A percentile compares a stretch with the other conserved stretches of the same genome.
Conservation (phyloP, 345 rosid species). For the Eucalyptus microcorys region DNA sequence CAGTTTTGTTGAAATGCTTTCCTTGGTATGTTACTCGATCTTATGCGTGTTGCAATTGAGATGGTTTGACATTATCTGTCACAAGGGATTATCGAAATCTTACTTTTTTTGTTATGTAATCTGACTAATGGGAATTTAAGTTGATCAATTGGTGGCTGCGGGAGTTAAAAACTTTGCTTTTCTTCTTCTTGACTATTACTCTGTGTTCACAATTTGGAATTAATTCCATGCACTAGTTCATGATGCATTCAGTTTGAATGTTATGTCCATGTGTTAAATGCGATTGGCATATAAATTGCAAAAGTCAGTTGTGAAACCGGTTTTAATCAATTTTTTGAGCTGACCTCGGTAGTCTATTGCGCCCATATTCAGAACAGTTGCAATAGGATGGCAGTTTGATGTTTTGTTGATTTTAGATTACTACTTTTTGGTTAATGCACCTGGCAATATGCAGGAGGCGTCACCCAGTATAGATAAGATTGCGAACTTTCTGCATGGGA, state of each 20-base stretch:
- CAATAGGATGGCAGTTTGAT: neutral
- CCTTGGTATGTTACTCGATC: neutral
- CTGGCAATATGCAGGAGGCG: constrained; percentile 51
- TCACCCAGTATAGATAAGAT: constrained; percentile 31
- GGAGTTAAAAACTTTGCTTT: neutral
- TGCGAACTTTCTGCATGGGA: neutral
- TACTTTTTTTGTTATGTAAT: neutral
- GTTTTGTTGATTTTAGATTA: neutral
- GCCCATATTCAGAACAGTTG: neutral
- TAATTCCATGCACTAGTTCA: neutral
- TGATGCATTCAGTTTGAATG: neutral
- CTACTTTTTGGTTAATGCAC: neutral
- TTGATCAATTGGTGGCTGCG: neutral
- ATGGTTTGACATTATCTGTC: neutral
- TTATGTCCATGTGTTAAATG: neutral
- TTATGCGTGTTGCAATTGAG: neutral
- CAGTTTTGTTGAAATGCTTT: neutral
- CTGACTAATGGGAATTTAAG: neutral
- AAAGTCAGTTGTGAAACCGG: neutral
- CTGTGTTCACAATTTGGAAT: neutral
- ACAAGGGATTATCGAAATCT: neutral
- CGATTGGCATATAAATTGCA: neutral
- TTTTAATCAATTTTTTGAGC: neutral
- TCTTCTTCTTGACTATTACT: neutral
- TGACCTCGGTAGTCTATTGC: neutral